Conservation (phyloP, 2,329 filamentous ascomycete genomes). For the Myriosclerotinia curreyana region DNA sequence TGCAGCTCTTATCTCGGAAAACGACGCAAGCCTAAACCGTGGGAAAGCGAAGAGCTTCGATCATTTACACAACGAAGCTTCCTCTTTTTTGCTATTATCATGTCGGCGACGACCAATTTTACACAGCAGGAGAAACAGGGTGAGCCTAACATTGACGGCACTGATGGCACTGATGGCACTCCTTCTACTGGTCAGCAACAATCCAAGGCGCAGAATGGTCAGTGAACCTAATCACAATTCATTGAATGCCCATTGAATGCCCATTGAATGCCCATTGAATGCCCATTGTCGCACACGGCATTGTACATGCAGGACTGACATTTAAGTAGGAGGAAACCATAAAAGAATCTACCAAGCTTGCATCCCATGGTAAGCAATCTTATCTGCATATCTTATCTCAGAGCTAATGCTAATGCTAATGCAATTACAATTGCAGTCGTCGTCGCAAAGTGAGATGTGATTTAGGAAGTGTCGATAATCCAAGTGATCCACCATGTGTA, state of each 20-base stretch:
- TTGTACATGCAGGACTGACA: slow-evolving; percentile 10
- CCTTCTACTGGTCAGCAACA: slow-evolving; percentile 16
- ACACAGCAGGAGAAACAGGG: slow-evolving; percentile 18
- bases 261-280: too few relatives aligned
- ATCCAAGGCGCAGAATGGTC: slow-evolving; percentile 16
- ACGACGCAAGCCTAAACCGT: slow-evolving; percentile 28
- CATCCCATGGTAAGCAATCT: slow-evolving; percentile 44
- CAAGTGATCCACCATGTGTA: slow-evolving; percentile 88
- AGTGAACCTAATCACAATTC: neutral
- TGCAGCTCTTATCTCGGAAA: slow-evolving; percentile 15
- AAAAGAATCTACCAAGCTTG: slow-evolving; percentile 42
- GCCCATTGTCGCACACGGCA: slow-evolving; percentile 6
- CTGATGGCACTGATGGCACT: neutral
- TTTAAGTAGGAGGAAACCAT: slow-evolving; percentile 14
- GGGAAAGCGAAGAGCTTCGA: slow-evolving; percentile 23
- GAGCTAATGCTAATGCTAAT: too few relatives aligned
- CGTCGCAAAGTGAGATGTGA: slow-evolving; percentile 56
- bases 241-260: slow-evolving; percentile 6
- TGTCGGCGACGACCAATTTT: slow-evolving; percentile 17
- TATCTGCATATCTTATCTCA: neutral
- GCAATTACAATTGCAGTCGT: slow-evolving; percentile 42
- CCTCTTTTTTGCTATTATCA: slow-evolving; percentile 1
- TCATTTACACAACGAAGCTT: slow-evolving; percentile 21
- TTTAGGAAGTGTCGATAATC: slow-evolving; percentile 78
- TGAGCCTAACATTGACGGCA: slow-evolving; percentile 8